These are phyloP conservation scores for Ogataea degrootiae DNA, from an alignment of 805 yeast species.

Conservation along the genomic window DNA sequence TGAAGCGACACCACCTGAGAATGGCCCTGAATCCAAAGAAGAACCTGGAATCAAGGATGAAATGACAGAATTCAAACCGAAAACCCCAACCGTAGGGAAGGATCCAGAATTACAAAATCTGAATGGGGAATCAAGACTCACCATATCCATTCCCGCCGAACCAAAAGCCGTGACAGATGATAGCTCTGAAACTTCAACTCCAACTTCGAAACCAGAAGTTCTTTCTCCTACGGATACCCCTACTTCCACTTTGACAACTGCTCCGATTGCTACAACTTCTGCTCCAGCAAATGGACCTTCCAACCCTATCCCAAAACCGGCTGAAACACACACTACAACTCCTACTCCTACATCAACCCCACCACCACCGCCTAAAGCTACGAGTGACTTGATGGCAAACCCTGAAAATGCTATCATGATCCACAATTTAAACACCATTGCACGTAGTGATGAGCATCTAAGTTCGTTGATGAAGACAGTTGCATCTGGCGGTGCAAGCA, in stretches of 20 bases:
- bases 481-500: slow-evolving; percentile 75
- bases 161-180: not conserved
- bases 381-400: slow-evolving; percentile 32
- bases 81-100: too few species aligned
- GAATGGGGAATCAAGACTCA: too few species aligned
- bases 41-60: too few species aligned
- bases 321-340: not conserved
- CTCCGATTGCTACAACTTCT: not conserved
- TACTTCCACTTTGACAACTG: not conserved
- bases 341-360: not conserved
- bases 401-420: slow-evolving; percentile 78
- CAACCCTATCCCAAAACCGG: not conserved
- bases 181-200: not conserved
- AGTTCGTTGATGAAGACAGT: slow-evolving; percentile 76
- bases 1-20: too few species aligned
- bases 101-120: too few species aligned
- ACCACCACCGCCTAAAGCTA: slow-evolving; percentile 7
- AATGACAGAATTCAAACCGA: too few species aligned
- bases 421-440: slow-evolving; percentile 76
- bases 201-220: not conserved
- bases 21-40: too few species aligned
- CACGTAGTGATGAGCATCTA: slow-evolving; percentile 63
- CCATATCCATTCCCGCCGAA: not conserved
- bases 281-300: not conserved
- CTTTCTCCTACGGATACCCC: not conserved